A percentile compares a stretch with the other conserved stretches of the same genome.
Evolutionary conservation across 306 rosid genomes (phyloP).

Genomic region (Pterocarpus santalinus): DNA sequence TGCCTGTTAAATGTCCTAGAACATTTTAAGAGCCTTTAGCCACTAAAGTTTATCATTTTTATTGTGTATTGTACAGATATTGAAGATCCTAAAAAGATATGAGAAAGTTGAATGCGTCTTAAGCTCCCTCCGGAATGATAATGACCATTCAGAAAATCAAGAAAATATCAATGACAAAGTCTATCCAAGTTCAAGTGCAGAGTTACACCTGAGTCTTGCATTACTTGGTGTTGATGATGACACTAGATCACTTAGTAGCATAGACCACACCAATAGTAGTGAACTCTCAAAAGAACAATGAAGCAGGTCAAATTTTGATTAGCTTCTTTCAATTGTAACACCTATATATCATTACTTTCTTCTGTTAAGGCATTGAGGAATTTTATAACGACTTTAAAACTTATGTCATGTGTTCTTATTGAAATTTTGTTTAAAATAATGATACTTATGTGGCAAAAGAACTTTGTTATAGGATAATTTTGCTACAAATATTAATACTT

Average conservation of each 20-base stretch:
- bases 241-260: constrained; percentile 61
- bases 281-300: constrained; percentile 71
- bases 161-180: constrained; percentile 91
- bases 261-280: constrained; percentile 58
- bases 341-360: too few relatives aligned
- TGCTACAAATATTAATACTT: too few relatives aligned
- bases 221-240: constrained; percentile 75
- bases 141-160: constrained; percentile 52
- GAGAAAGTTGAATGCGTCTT: constrained; percentile 47
- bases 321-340: constrained; percentile 39
- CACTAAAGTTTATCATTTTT: not conserved
- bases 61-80: constrained; percentile 56
- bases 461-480: too few relatives aligned
- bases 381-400: too few relatives aligned
- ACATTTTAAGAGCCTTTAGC: constrained; percentile 17
- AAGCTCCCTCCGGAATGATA: constrained; percentile 10
- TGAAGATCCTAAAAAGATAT: constrained; percentile 74
- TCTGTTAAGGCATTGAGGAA: too few relatives aligned
- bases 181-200: constrained; percentile 82
- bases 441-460: too few relatives aligned
- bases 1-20: not conserved
- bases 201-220: constrained; percentile 77
- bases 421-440: too few relatives aligned
- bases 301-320: constrained; percentile 86
- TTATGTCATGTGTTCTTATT: too few relatives aligned